Evolutionary conservation across 2,329 filamentous ascomycete genomes (phyloP).

Genomic region (Penicillium aurantiogriseum): DNA sequence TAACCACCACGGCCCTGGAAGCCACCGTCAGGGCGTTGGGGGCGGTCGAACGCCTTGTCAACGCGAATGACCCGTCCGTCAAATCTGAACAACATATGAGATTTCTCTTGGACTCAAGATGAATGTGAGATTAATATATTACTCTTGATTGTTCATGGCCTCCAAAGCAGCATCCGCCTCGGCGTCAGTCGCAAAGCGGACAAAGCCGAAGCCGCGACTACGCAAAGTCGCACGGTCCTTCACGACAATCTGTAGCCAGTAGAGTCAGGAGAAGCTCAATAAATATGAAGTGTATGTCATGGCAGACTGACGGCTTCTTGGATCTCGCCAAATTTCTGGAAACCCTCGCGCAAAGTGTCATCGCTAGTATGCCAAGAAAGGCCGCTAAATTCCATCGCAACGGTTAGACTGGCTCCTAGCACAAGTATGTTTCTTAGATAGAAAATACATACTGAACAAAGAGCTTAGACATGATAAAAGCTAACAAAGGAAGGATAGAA

Average conservation of each 20-base stretch:
- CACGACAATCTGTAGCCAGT: constrained; percentile 73
- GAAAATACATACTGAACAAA: constrained; percentile 76
- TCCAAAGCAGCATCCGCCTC: constrained; percentile 46
- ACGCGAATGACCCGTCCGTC: constrained; percentile 93
- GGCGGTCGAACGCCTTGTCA: constrained; percentile 86
- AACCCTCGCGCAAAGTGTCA: constrained; percentile 79
- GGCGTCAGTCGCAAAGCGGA: constrained; percentile 65
- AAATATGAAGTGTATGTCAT: not conserved
- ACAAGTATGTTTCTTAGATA: not conserved
- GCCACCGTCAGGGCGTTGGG: constrained; percentile 56
- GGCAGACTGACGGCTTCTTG: constrained; percentile 83
- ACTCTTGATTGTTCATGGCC: constrained; percentile 64
- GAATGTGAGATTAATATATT: constrained; percentile 42
- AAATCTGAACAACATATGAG: constrained; percentile 59
- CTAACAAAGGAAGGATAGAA: not conserved
- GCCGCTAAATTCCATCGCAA: constrained; percentile 58
- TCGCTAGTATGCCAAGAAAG: constrained; percentile 99
- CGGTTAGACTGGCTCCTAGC: not conserved
- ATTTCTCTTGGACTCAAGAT: constrained; percentile 17
- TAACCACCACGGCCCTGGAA: constrained; percentile 48
- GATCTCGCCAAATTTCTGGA: constrained; percentile 84
- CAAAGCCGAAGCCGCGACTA: constrained; percentile 96
- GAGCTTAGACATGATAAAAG: constrained; percentile 73
- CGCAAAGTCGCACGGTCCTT: constrained; percentile 96
- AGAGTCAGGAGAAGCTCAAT: constrained; percentile 14